Evolutionary conservation across 2,329 filamentous ascomycete species (phyloP).

Genomic region (Colletotrichum phormii): DNA sequence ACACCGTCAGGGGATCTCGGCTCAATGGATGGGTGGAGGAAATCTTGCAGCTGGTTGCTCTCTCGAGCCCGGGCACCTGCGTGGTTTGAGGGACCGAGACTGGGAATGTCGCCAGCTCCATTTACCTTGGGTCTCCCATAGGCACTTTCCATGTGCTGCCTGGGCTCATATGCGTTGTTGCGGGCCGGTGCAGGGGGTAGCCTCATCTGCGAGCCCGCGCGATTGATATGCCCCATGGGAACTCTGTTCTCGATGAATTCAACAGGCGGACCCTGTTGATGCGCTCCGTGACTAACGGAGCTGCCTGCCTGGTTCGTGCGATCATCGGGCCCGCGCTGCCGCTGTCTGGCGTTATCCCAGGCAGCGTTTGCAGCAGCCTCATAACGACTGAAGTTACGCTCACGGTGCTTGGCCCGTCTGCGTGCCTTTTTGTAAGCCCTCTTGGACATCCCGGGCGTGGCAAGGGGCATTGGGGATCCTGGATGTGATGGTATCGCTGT

Average conservation of each 20-base stretch:
- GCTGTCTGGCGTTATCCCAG: conserved; percentile 24
- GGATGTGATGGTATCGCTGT: conserved; percentile 18
- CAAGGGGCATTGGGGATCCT: conserved; percentile 19
- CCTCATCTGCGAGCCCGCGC: conserved; percentile 33
- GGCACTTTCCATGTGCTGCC: conserved; percentile 11
- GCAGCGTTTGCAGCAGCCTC: conserved; percentile 34
- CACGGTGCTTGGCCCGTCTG: conserved; percentile 19
- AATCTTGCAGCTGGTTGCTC: conserved; percentile 51
- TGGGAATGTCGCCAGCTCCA: conserved; percentile 37
- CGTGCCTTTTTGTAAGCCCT: conserved; percentile 22
- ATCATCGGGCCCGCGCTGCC: conserved; percentile 14
- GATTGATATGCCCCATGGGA: conserved; percentile 32
- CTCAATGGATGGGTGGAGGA: conserved; percentile 61
- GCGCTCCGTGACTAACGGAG: conserved; percentile 33
- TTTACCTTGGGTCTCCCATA: conserved; percentile 42
- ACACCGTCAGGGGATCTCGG: conserved; percentile 50
- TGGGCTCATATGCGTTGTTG: conserved; percentile 40
- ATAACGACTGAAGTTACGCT: conserved; percentile 36
- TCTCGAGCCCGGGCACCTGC: conserved; percentile 33
- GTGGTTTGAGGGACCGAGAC: conserved; percentile 40
- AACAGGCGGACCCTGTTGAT: conserved; percentile 12
- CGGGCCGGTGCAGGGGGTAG: conserved; percentile 21
- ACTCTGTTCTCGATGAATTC: conserved; percentile 10
- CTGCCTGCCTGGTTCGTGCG: conserved; percentile 3
- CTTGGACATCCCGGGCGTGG: conserved; percentile 18